Percentiles rank a stretch among this genome's conserved stretches.
Evolutionary conservation across 495 filamentous ascomycete species (phyloP).

Genomic region (Penicillium paradoxum): DNA sequence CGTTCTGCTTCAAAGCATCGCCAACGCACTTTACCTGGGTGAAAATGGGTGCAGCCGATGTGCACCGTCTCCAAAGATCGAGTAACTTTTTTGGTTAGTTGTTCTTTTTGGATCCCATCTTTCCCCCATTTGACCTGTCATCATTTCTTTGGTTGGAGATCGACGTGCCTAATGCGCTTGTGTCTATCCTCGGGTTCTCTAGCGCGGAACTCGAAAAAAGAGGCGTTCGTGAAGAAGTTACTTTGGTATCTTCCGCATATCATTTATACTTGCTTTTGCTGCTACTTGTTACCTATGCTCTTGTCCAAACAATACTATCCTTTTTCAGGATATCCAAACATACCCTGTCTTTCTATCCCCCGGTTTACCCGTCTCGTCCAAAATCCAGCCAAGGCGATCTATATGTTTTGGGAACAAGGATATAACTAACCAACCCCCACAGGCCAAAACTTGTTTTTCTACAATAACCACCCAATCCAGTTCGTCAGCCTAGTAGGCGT

Average conservation of each 20-base stretch:
- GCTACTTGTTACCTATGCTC: too few relatives aligned
- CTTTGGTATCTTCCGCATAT: neutral
- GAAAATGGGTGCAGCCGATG: conserved; percentile 65
- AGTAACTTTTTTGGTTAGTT: conserved; percentile 71
- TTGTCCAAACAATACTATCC: too few relatives aligned
- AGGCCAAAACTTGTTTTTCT: conserved; percentile 74
- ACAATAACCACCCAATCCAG: conserved; percentile 83
- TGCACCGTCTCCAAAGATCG: conserved; percentile 53
- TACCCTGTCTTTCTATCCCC: neutral
- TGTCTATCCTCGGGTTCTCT: neutral
- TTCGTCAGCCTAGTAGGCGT: conserved; percentile 73
- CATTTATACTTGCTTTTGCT: neutral
- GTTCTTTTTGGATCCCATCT: too few relatives aligned
- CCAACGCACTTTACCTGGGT: conserved; percentile 82
- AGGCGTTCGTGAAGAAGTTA: neutral
- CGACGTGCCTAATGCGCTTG: neutral
- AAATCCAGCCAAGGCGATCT: neutral
- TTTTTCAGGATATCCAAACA: too few relatives aligned
- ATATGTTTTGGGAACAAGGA: neutral
- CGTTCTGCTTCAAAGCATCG: conserved; percentile 78
- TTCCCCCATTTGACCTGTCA: too few relatives aligned
- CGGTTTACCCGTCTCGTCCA: neutral
- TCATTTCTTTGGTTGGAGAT: neutral
- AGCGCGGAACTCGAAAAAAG: neutral
- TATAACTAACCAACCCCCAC: conserved; percentile 1